A percentile compares a stretch with the other conserved stretches of the same genome.
Evolutionary conservation across 805 yeast species (phyloP).

Genomic region (Millerozyma miso): DNA sequence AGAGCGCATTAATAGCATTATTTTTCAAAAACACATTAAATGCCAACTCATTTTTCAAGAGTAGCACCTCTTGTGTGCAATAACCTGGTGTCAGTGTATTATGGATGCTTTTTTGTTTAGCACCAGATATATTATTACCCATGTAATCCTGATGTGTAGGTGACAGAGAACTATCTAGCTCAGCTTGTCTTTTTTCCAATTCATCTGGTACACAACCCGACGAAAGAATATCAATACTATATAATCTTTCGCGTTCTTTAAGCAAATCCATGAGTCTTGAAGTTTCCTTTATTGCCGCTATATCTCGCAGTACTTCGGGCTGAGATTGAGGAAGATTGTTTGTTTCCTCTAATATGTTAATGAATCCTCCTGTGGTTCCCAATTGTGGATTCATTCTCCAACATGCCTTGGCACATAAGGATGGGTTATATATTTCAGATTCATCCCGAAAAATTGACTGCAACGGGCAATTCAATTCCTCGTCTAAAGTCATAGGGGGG

Average conservation of each 20-base stretch:
- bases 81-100: constrained; percentile 29
- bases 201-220: not conserved
- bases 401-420: not conserved
- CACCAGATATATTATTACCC: not conserved
- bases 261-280: not conserved
- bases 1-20: constrained; percentile 9
- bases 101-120: not conserved
- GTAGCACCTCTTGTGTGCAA: constrained; percentile 54
- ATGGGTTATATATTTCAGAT: constrained; percentile 1
- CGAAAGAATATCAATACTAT: not conserved
- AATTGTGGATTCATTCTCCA: not conserved
- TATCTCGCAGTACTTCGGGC: not conserved
- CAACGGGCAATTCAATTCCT: constrained; percentile 16
- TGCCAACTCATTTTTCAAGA: constrained; percentile 57
- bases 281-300: not conserved
- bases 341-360: not conserved
- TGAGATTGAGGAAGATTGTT: not conserved
- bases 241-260: not conserved
- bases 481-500: constrained; percentile 14
- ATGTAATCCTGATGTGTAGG: not conserved
- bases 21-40: constrained; percentile 52
- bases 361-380: not conserved
- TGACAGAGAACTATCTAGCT: constrained; percentile 8
- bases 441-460: constrained; percentile 17
- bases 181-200: constrained; percentile 17